Evolutionary conservation across 1,139 yeast species (phyloP), one percentile per base, ranked within the genome.

Genomic region (Hemisphaericaspora xylanilytica): DNA sequence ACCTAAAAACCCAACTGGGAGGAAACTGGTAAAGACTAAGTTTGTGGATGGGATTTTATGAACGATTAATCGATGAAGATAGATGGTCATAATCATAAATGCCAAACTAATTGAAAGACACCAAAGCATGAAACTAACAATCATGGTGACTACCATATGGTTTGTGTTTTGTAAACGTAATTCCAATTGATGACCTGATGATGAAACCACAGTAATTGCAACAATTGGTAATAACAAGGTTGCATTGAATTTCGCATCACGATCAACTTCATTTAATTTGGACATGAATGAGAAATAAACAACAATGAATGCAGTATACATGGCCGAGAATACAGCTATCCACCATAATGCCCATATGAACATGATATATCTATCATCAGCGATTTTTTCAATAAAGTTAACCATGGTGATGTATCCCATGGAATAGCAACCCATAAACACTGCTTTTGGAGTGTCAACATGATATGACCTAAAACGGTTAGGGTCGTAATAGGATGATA

Each of bases 341-440:
- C 52, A 49, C 51, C 51, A 49, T 25, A 49, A 40, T 13, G 42
- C 42, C 52, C 52, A 49, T 11, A 49, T 47, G 12, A 49, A 39
- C 25, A 42, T 41, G 25, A 37, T 31, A 31, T 46, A 44, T 14
- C 36, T 34, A 4, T 59, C 61, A 7, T 59, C 56, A 4, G 71
- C 57, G 29, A 77, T 54, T 37, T 60, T 59, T 32, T 63, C 61
- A 15, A 78, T 59, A 59, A 75, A 73, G 53, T 80, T 82, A 35
- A 83, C 70, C 44, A 87, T 59, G 2, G 95, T 80, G 14, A 78
- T 72, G 43, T 71, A 69, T 0, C 88, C 95, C 96, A 88, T 88
- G 11, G 87, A 82, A 40, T 75, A 73, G 47, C 90, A 80, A 3
- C 95, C 96, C 67, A 86, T 64, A 51, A 80, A 85, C 4, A 80